Conservation (phyloP, 306 rosid genomes). For the Malus fusca region DNA sequence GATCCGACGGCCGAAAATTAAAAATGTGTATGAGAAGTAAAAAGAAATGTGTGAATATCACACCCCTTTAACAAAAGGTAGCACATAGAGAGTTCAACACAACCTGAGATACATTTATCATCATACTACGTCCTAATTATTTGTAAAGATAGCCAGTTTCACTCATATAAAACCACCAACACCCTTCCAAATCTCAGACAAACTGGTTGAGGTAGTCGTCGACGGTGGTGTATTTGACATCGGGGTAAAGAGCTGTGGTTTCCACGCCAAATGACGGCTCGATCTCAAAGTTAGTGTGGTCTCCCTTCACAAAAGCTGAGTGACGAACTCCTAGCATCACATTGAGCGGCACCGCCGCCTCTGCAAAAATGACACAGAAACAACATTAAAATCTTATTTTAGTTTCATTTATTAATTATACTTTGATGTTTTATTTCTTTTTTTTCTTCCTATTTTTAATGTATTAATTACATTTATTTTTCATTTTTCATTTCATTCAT, state of each 20-base stretch:
- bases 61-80: too few relatives aligned
- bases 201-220: slow-evolving; percentile 54
- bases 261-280: slow-evolving; percentile 57
- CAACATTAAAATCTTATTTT: too few relatives aligned
- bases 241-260: slow-evolving; percentile 53
- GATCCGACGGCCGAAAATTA: too few relatives aligned
- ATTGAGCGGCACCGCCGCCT: slow-evolving; percentile 31
- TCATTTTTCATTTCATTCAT: too few relatives aligned
- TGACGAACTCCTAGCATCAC: slow-evolving; percentile 29
- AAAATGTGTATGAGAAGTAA: too few relatives aligned
- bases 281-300: slow-evolving; percentile 47
- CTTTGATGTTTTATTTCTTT: too few relatives aligned
- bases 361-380: slow-evolving; percentile 15
- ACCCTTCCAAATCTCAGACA: slow-evolving; percentile 10
- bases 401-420: too few relatives aligned
- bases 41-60: too few relatives aligned
- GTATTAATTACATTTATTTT: too few relatives aligned
- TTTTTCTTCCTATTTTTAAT: too few relatives aligned
- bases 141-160: not conserved
- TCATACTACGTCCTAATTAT: too few relatives aligned
- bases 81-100: not conserved
- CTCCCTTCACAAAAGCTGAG: slow-evolving; percentile 42
- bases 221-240: slow-evolving; percentile 50
- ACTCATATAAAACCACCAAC: too few relatives aligned
- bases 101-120: not conserved